phyloP scores from a whole-genome alignment of 148 eudicot species.

The Rhododendron simsii region DNA sequence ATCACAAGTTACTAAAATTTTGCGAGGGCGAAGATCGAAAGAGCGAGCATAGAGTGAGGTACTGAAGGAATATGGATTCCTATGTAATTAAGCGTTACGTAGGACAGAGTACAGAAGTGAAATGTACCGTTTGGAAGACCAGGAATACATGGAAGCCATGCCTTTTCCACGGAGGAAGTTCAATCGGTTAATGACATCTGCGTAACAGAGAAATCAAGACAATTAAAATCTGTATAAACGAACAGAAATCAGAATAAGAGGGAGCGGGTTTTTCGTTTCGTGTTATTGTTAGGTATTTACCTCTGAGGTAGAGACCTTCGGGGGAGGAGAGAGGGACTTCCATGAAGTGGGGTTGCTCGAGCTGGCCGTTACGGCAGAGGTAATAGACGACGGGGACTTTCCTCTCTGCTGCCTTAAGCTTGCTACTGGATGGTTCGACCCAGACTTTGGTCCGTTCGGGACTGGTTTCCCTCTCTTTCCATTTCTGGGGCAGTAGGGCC shows the following conservation, averaged over 20 bases:
- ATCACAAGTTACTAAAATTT: too few species aligned
- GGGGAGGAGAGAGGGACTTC: conserved; percentile 65
- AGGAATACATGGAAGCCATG: conserved; percentile 70
- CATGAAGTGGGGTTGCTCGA: conserved; percentile 81
- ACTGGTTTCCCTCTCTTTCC: conserved; percentile 32
- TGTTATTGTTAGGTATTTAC: conserved; percentile 4
- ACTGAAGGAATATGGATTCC: too few species aligned
- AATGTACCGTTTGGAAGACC: conserved; percentile 78
- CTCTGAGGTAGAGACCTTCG: conserved; percentile 60
- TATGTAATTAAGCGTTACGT: too few species aligned
- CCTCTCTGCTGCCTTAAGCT: conserved; percentile 6
- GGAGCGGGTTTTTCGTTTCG: too few species aligned
- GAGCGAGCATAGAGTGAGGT: too few species aligned
- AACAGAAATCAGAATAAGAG: neutral
- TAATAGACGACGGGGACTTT: conserved; percentile 63
- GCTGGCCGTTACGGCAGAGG: conserved; percentile 63
- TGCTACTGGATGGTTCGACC: conserved; percentile 28
- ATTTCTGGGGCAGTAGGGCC: conserved; percentile 21
- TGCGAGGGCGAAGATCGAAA: too few species aligned
- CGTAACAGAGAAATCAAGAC: neutral
- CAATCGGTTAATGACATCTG: conserved; percentile 81
- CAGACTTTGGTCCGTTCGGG: conserved; percentile 46
- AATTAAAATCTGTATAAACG: neutral
- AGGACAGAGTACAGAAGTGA: neutral
- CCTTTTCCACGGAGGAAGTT: conserved; percentile 81